Conservation (phyloP, 495 filamentous ascomycete genomes). For the Cenococcum geophilum region DNA sequence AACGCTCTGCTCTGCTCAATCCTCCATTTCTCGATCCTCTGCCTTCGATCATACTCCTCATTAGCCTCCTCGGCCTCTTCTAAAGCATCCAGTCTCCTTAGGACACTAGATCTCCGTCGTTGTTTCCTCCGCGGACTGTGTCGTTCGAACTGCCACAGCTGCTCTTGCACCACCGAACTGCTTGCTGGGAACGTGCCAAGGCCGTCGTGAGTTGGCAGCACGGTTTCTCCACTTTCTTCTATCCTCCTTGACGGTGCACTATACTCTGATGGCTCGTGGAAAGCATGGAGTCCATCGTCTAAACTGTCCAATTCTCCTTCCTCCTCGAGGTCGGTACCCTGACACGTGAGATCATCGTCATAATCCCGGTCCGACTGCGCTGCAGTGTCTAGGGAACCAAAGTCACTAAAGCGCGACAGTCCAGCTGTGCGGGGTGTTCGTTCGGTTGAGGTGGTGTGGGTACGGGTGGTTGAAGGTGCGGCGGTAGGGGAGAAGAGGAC, state of each 20-base stretch:
- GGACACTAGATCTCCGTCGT: constrained; percentile 54
- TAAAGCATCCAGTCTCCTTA: constrained; percentile 58
- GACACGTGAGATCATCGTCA: constrained; percentile 44
- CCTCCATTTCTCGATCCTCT: constrained; percentile 84
- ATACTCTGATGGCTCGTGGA: constrained; percentile 59
- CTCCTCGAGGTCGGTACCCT: constrained; percentile 42
- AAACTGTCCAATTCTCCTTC: constrained; percentile 76
- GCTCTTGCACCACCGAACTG: constrained; percentile 54
- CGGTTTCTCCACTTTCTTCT: constrained; percentile 51
- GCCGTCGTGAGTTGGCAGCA: constrained; percentile 87
- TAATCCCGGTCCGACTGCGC: constrained; percentile 49
- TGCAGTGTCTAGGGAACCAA: constrained; percentile 72
- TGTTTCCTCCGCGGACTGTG: constrained; percentile 61
- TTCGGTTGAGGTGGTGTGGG: constrained; percentile 65
- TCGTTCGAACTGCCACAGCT: constrained; percentile 77
- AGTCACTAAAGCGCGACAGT: constrained; percentile 71
- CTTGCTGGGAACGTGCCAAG: constrained; percentile 71
- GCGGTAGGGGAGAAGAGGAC: constrained; percentile 82
- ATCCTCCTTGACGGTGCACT: constrained; percentile 44
- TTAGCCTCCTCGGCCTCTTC: constrained; percentile 52
- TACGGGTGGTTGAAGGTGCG: constrained; percentile 55
- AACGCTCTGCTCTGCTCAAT: constrained; percentile 81
- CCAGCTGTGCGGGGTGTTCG: constrained; percentile 65
- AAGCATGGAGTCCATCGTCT: constrained; percentile 82
- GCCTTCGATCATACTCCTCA: constrained; percentile 60